These are phyloP conservation scores for Termitomyces sp. DNA, from an alignment of 768 basidiomycete genomes.

Conservation along the genomic window DNA sequence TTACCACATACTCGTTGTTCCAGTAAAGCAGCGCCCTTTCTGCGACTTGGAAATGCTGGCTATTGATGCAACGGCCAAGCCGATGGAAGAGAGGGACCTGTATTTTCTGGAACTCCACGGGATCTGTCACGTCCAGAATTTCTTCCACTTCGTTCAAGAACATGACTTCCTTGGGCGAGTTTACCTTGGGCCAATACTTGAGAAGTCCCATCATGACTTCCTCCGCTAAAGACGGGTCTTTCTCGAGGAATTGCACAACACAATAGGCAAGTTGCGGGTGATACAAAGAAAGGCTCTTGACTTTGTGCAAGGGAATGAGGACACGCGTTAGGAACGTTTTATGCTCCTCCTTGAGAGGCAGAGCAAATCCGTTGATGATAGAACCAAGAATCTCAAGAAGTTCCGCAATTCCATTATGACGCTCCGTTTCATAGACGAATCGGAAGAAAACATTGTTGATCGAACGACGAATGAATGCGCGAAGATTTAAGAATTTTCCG, in stretches of 20 bases:
- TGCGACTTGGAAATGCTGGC: slow-evolving; percentile 99
- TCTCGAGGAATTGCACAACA: slow-evolving; percentile 97
- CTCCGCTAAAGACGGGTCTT: slow-evolving; percentile 87
- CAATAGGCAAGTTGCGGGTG: slow-evolving; percentile 99
- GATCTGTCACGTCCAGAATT: slow-evolving; percentile 96
- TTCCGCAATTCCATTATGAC: slow-evolving; percentile 99
- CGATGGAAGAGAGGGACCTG: slow-evolving; percentile 91
- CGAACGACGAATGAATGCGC: slow-evolving; percentile 96
- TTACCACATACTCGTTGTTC: slow-evolving; percentile 99
- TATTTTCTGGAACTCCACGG: slow-evolving; percentile 93
- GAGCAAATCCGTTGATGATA: slow-evolving; percentile 98
- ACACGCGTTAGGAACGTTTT: slow-evolving; percentile 94
- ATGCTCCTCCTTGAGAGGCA: slow-evolving; percentile 98
- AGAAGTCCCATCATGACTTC: slow-evolving; percentile 96
- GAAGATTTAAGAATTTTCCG: slow-evolving; percentile 97
- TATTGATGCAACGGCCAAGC: slow-evolving; percentile 94
- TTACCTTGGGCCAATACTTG: slow-evolving; percentile 98
- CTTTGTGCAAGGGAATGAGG: slow-evolving; percentile 95
- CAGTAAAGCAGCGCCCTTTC: slow-evolving; percentile 96
- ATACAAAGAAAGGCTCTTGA: slow-evolving; percentile 94
- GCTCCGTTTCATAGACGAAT: slow-evolving; percentile 97
- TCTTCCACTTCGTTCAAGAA: slow-evolving; percentile 99
- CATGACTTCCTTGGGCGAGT: slow-evolving; percentile 99
- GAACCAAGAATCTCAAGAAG: slow-evolving; percentile 96
- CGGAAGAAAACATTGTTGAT: slow-evolving; percentile 99